Conservation (phyloP, 495 filamentous ascomycete species). For the Astrocystis sublimbata region DNA sequence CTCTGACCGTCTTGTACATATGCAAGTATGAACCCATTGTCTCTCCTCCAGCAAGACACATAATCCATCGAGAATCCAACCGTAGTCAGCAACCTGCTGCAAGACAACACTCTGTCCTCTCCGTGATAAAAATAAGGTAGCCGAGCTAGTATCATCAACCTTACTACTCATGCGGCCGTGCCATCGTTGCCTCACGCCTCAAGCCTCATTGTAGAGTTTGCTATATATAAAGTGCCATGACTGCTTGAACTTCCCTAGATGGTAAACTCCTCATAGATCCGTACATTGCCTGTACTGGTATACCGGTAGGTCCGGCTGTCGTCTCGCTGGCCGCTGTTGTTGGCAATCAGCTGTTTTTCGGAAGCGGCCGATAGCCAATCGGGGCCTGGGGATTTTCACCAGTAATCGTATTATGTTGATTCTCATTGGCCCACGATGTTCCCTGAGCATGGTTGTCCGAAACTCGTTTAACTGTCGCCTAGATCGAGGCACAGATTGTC, state of each 20-base stretch:
- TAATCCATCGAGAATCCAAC: too few species aligned
- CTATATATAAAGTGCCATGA: conserved; percentile 11
- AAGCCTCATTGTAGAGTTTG: background rate
- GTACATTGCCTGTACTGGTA: background rate
- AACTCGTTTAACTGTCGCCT: conserved; percentile 5
- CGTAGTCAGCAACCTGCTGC: conserved; percentile 5
- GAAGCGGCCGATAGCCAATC: conserved; percentile 16
- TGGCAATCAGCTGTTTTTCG: conserved; percentile 2
- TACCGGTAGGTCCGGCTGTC: too few species aligned
- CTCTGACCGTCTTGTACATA: conserved; percentile 8
- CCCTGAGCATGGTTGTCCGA: background rate
- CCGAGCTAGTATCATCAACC: background rate
- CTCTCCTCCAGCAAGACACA: background rate
- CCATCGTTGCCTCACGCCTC: background rate
- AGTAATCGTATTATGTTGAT: background rate
- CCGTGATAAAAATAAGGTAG: too few species aligned
- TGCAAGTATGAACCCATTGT: conserved; percentile 22
- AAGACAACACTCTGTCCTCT: conserved; percentile 1
- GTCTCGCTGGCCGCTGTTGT: background rate
- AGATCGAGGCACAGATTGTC: conserved; percentile 5
- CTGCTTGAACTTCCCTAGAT: background rate
- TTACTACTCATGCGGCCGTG: background rate
- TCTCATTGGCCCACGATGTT: background rate
- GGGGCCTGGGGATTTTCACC: background rate
- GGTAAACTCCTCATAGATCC: background rate